Evolutionary conservation across 78 protist genomes (phyloP), one percentile per base, ranked within the genome.

Genomic region (Dictyostelium intermedium): DNA sequence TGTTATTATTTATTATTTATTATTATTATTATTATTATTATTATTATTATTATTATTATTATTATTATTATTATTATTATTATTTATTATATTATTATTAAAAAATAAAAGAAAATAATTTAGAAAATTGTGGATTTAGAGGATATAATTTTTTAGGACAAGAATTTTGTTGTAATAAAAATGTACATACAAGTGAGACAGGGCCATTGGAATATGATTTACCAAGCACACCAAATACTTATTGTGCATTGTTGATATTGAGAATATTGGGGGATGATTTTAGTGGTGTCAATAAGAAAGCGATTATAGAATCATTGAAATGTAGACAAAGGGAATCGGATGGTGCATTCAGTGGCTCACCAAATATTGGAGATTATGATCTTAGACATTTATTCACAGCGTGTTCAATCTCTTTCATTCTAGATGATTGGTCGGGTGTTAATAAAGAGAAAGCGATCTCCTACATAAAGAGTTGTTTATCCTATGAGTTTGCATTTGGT

Each of bases 301-400:
- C 95, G 5, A 92, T 95, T 16, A 83, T 86, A 16, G 23, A 72
- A 9, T 25, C 96, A 16, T 14, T 97, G 27, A 92, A 41, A 18
- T 13, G 23, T 11, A 34, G 83, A 25, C 96, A 91, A 47, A 56
- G 45, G 34, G 60, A 25, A 3, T 16, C 45, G 14, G 87, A 97
- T 61, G 98, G 97, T 37, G 39, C 78, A 35, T 77, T 47, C 7
- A 92, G 56, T 30, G 93, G 87, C 0, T 37, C 91, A 27, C 89
- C 96, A 18, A 45, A 50, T 32, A 74, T 78, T 27, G 91, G 96
- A 6, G 98, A 97, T 77, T 50, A 69, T 30, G 98, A 97, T 45
- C 37, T 97, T 43, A 85, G 98, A 41, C 92, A 91, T 72, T 91
- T 97, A 13, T 97, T 89, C 77, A 77, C 94, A 8, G 98, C 98